Percentiles rank a stretch among this genome's conserved stretches.
Conservation (phyloP, 768 basidiomycete species). For the Mycena metata region DNA sequence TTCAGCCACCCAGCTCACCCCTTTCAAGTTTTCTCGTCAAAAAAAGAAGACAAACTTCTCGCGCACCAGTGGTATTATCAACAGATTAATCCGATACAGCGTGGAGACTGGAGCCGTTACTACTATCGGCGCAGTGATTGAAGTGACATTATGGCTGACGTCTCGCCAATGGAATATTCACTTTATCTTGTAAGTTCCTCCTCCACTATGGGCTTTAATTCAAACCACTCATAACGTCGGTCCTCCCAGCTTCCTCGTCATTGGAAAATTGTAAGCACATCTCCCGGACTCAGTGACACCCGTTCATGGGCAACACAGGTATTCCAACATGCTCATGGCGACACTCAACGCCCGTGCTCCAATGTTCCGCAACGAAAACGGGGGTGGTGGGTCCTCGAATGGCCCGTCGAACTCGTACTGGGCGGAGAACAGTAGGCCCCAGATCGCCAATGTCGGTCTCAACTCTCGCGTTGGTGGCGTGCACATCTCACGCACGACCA, state of each 20-base stretch:
- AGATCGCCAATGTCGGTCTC: no score
- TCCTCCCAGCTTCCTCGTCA: constrained; percentile 31
- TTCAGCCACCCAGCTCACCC: neutral
- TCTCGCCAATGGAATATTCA: constrained; percentile 34
- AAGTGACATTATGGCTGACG: constrained; percentile 26
- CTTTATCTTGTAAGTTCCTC: constrained; percentile 35
- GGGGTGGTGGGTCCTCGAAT: no score
- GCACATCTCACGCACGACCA: no score
- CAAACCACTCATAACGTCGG: neutral
- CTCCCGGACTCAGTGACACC: no score
- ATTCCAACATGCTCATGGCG: no score
- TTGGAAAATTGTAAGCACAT: constrained; percentile 27
- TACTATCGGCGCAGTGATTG: constrained; percentile 22
- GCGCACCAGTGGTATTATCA: constrained; percentile 44
- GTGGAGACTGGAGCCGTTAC: constrained; percentile 36
- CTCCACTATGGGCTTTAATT: neutral
- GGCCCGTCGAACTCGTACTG: no score
- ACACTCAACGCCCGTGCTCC: no score
- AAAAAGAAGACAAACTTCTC: neutral
- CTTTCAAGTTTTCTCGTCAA: constrained; percentile 33
- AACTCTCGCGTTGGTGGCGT: no score
- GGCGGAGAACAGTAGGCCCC: no score
- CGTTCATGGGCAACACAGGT: no score
- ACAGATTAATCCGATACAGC: constrained; percentile 31
- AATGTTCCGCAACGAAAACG: no score